These are phyloP conservation scores for Fusarium tjaetaba DNA, from an alignment of 2,329 filamentous ascomycete species.

Conservation along the genomic window DNA sequence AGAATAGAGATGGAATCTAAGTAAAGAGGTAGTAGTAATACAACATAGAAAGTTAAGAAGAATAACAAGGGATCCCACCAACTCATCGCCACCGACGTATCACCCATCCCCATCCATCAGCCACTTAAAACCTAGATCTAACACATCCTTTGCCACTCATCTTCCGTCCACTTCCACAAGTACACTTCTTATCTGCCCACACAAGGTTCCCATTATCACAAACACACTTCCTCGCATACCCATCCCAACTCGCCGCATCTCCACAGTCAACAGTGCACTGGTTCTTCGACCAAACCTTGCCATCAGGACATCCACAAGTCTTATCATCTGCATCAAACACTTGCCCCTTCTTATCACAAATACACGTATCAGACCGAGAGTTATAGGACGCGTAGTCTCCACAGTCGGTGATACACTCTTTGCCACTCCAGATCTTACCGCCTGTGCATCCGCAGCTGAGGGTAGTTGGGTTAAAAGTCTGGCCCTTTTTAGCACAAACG, in stretches of 20 bases:
- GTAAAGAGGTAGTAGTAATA: neutral
- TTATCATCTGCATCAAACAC: neutral
- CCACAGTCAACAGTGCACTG: neutral
- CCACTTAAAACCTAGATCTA: neutral
- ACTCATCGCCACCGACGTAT: no score
- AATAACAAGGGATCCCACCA: no score
- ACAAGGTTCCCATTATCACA: neutral
- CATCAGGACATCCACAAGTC: neutral
- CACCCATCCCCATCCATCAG: no score
- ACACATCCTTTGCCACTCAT: neutral
- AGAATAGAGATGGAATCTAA: neutral
- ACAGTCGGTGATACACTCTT: neutral
- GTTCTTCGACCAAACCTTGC: neutral
- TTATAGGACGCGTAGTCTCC: neutral
- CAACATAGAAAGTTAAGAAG: neutral
- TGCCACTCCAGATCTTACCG: neutral
- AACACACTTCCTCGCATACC: neutral
- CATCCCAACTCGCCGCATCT: neutral
- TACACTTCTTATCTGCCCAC: neutral
- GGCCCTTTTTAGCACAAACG: neutral
- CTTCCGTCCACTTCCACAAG: neutral
- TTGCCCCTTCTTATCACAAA: neutral
- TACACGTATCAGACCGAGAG: accelerated
- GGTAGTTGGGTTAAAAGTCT: accelerated
- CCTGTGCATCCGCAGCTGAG: neutral